A percentile compares a stretch with the other conserved stretches of the same genome.
phyloP scores from a whole-genome alignment of 768 basidiomycete species.

The Tricholoma bakamatsutake region DNA sequence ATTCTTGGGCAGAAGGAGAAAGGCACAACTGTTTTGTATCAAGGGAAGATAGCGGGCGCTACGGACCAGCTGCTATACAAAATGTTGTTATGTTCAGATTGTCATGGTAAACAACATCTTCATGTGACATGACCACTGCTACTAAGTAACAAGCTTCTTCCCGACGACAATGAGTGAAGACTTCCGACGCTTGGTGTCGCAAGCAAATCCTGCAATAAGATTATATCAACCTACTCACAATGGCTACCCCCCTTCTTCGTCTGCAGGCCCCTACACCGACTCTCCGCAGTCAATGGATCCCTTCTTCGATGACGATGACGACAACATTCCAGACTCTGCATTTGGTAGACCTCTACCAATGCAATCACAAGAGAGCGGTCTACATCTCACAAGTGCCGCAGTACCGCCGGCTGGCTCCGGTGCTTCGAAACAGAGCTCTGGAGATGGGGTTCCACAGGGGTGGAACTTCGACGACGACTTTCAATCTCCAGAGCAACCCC shows the following conservation, averaged over 20 bases:
- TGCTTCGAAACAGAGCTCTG: conserved; percentile 38
- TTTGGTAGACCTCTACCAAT: conserved; percentile 47
- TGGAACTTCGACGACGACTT: conserved; percentile 73
- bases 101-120: background rate
- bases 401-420: conserved; percentile 58
- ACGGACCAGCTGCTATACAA: background rate
- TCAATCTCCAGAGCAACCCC: conserved; percentile 28
- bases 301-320: conserved; percentile 87
- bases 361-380: conserved; percentile 48
- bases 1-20: conserved; percentile 11
- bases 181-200: conserved; percentile 67
- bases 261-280: conserved; percentile 34
- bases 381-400: conserved; percentile 53
- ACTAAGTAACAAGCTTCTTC: background rate
- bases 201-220: conserved; percentile 60
- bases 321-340: conserved; percentile 63
- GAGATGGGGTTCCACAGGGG: conserved; percentile 49
- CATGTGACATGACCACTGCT: background rate
- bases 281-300: conserved; percentile 64
- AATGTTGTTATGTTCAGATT: background rate
- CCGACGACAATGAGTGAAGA: conserved; percentile 50
- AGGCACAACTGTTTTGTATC: background rate
- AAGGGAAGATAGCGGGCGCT: too few species aligned
- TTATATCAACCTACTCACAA: conserved; percentile 45
- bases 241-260: conserved; percentile 55